Evolutionary conservation across 768 basidiomycete genomes (phyloP).

Genomic region (Pleurotus ostreatus): DNA sequence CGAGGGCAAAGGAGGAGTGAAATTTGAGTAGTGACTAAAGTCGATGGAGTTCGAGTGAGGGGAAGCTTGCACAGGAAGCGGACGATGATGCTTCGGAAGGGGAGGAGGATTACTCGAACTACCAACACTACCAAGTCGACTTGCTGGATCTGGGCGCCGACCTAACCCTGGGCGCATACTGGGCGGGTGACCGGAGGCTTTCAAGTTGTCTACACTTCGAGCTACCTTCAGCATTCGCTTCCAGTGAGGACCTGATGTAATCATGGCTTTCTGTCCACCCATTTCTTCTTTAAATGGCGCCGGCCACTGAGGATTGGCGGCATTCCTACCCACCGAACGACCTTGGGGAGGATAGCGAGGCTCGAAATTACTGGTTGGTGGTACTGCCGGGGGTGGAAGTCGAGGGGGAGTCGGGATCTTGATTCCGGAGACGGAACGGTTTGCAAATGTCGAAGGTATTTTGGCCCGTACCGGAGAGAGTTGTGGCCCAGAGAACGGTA

Average conservation of each 20-base stretch:
- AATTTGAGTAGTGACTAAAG: conserved; percentile 22
- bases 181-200: conserved; percentile 26
- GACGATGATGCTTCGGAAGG: conserved; percentile 34
- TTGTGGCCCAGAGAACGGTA: conserved; percentile 22
- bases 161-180: conserved; percentile 27
- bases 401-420: conserved; percentile 34
- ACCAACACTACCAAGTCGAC: conserved; percentile 19
- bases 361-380: conserved; percentile 21
- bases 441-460: conserved; percentile 26
- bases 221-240: conserved; percentile 30
- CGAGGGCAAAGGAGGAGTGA: conserved; percentile 15
- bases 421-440: conserved; percentile 16
- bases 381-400: conserved; percentile 34
- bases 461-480: conserved; percentile 25
- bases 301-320: conserved; percentile 42
- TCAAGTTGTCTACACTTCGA: conserved; percentile 61
- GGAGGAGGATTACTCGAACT: conserved; percentile 17
- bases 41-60: conserved; percentile 29
- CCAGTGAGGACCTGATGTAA: conserved; percentile 26
- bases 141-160: conserved; percentile 22
- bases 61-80: conserved; percentile 39
- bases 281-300: conserved; percentile 46
- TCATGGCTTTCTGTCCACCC: conserved; percentile 30
- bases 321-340: conserved; percentile 33
- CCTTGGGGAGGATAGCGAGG: conserved; percentile 24